phyloP scores from a whole-genome alignment of 495 filamentous ascomycete species.

The Oleoguttula mirabilis region DNA sequence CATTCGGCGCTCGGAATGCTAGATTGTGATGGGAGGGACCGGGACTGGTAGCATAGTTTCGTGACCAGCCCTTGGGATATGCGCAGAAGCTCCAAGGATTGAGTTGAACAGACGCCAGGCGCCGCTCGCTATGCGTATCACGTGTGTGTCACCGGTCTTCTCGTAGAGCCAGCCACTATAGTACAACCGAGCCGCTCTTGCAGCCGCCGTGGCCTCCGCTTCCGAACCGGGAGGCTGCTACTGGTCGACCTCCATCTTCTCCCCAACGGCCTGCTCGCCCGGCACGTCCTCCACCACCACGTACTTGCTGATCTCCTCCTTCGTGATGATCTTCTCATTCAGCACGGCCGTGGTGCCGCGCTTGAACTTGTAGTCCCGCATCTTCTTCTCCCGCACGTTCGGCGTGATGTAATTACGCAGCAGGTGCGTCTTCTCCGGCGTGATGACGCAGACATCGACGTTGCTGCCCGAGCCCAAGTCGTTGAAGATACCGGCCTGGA shows the following conservation, averaged over 20 bases:
- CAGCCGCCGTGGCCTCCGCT: neutral
- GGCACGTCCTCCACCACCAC: constrained; percentile 79
- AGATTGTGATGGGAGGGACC: too few species aligned
- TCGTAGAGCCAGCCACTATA: too few species aligned
- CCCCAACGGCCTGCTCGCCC: constrained; percentile 46
- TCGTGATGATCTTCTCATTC: constrained; percentile 84
- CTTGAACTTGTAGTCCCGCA: constrained; percentile 80
- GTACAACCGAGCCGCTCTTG: too few species aligned
- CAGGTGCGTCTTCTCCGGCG: constrained; percentile 80
- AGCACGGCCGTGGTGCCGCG: constrained; percentile 84
- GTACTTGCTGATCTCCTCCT: constrained; percentile 88
- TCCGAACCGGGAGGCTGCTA: neutral
- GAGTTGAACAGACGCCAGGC: too few species aligned
- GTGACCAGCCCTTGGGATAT: too few species aligned
- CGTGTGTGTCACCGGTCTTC: too few species aligned
- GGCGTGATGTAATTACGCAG: constrained; percentile 83
- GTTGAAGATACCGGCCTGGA: constrained; percentile 97
- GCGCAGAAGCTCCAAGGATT: too few species aligned
- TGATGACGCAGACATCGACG: constrained; percentile 93
- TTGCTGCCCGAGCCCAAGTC: constrained; percentile 95
- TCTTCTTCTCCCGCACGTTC: constrained; percentile 83
- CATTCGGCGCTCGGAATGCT: too few species aligned
- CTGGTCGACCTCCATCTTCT: constrained; percentile 89
- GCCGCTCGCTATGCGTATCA: too few species aligned
- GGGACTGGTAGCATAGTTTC: too few species aligned